Base-by-base conservation (phyloP, 192 early-diverging fungal genomes). In the Coemansia sp. region DNA sequence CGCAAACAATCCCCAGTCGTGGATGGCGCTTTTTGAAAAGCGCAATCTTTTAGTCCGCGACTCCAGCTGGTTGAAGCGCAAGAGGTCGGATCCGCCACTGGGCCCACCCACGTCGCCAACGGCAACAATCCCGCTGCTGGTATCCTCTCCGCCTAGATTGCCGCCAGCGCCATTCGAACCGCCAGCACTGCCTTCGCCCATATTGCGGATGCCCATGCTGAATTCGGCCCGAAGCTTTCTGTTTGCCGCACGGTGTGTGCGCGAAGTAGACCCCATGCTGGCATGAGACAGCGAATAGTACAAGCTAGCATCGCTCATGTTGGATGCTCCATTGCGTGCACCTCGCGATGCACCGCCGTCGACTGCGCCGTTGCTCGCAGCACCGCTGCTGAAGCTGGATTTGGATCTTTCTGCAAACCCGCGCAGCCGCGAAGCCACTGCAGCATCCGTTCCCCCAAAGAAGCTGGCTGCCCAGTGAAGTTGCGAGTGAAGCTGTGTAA, bases 1-100 rank as follows among this genome's bases (percentile, higher is more conserved):
- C 7, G 98, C 93, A 87, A 96, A 99, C 59, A 98, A 74, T 1
- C 98, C 98, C 94, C 92, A 96, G 78, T 98, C 93, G 75, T 99
- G 98, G 66, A 99, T 99, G 15, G 86, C 82, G n/a, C 87, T 90
- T 66, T 91, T 91, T 4, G 89, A 91, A 71, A 99, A 98, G 30
- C 85, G 84, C 34, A 99, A 84, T 47, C 89, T 81, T 71, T 96
- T 95, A 56, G 90, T 92, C 6, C 95, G 88, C 17, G 83, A 84
- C 62, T 95, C 94, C 50, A 99, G 86, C 76, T 94, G 93, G 57
- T 93, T 93, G 70, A 95, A 96, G 58, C 91, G 89, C 55, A 93
- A 72, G 3, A 90, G 80, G 70, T 98, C 94, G 0, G 83, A 82
- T n/a, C 74, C 79, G 41, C 53, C 24, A n/a, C 25, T 50, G 25